Base-by-base conservation (phyloP, 164 flowering plant species). In the Stephania yunnanensis region DNA sequence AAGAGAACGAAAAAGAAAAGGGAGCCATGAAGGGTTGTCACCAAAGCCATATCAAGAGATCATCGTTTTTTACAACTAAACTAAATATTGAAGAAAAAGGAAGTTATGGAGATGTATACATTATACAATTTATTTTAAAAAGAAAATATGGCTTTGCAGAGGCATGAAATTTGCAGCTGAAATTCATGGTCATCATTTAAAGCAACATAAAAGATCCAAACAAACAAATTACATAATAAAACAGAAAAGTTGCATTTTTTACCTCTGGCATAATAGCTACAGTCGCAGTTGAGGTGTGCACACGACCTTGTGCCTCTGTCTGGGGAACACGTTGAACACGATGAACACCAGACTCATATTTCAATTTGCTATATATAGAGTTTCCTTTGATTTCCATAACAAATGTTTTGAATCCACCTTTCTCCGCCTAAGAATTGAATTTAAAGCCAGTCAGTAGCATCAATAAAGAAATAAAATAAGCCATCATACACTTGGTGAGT, bases 231-330 rank as follows among this genome's bases (percentile, higher is more conserved):
- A 68, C 20, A 30, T 20, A 72, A 61, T 22, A 10, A 75, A 65
- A 29, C 19, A 30, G 10, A 69, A 6, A 73, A 10, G 44, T 72
- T 30, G 13, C 22, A 65, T 69, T 73, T 31, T 66, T 69, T 80
- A 95, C 99, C 97, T 90, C 98, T 65, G 99, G 97, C 98, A 95
- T 95, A 80, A 95, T 91, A 50, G 97, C 99, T 15, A 95, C 93
- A 69, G 99, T 93, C 31, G 99, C 99, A 73, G 97, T 95, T 63
- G 99, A 95, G 58, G 99, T 95, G 86, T 93, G 99, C 71, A 95
- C 95, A 79, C 98, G 99, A n/a, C 99, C 99, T 78, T 93, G 99
- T 78, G 96, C 74, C 87, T 92, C 99, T 73, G 97, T 93, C 78
- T 83, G 92, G 79, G 99, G n/a, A n/a, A n/a, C n/a, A n/a, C n/a